phyloP scores from a whole-genome alignment of 164 flowering plant species.

The Sedum album region DNA sequence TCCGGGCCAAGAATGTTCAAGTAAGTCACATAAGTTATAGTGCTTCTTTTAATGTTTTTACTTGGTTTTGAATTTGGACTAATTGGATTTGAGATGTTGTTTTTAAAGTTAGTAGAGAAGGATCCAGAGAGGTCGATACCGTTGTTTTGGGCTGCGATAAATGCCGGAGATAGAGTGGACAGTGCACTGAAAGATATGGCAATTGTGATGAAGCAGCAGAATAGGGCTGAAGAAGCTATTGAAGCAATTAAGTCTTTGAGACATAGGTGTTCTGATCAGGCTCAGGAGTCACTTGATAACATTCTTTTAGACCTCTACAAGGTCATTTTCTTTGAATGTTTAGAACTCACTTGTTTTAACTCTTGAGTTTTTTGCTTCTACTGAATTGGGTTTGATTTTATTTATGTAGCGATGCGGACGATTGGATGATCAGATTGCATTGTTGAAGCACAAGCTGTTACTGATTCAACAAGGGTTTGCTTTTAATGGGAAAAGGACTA shows the following conservation, averaged over 20 bases:
- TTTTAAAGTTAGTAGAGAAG: conserved; percentile 92
- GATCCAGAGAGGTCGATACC: conserved; percentile 96
- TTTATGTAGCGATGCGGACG: conserved; percentile 87
- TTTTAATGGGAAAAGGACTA: conserved; percentile 96
- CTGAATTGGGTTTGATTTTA: neutral
- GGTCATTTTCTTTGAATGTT: conserved; percentile 25
- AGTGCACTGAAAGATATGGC: conserved; percentile 99
- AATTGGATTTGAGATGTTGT: conserved; percentile 10
- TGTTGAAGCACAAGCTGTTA: conserved; percentile 72
- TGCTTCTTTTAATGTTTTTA: neutral
- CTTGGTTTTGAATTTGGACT: neutral
- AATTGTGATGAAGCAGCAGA: conserved; percentile 98
- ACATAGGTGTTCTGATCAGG: conserved; percentile 77
- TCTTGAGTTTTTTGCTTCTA: too few relatives aligned
- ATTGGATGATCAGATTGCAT: conserved; percentile 79
- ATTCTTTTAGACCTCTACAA: conserved; percentile 91
- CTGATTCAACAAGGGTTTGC: conserved; percentile 93
- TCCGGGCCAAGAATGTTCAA: conserved; percentile 92
- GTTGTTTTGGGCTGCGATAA: conserved; percentile 96
- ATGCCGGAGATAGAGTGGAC: conserved; percentile 96
- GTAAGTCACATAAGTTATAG: conserved; percentile 19
- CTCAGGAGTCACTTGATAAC: conserved; percentile 95
- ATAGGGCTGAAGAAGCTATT: conserved; percentile 95
- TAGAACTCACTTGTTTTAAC: neutral
- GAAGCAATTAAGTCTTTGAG: conserved; percentile 91